Conservation (phyloP, 192 early-diverging fungal genomes). For the Coemansia sp. region DNA sequence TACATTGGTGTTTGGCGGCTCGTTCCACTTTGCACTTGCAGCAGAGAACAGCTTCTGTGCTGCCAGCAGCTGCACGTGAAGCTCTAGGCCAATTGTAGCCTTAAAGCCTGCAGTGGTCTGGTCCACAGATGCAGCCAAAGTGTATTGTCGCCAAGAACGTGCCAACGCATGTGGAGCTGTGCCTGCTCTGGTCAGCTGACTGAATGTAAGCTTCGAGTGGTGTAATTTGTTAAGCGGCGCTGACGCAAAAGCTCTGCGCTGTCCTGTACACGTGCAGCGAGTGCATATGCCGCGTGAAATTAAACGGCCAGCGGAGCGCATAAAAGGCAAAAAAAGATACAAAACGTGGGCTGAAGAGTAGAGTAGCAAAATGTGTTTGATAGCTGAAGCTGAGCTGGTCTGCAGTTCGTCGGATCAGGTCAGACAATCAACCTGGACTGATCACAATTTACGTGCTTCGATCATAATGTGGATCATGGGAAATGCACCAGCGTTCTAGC, state of each 20-base stretch:
- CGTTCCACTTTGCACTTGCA: slow-evolving; percentile 37
- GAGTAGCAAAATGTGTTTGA: too few species aligned
- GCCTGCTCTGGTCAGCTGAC: not conserved
- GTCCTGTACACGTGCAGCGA: not conserved
- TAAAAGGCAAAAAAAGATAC: not conserved
- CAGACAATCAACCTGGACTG: too few species aligned
- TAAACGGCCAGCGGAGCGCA: not conserved
- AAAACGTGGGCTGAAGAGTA: not conserved
- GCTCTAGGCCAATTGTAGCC: slow-evolving; percentile 83
- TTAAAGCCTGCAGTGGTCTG: slow-evolving; percentile 45
- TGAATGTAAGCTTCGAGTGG: not conserved
- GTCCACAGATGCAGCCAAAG: not conserved
- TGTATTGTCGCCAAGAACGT: not conserved
- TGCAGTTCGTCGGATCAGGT: too few species aligned
- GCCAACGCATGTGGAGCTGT: not conserved
- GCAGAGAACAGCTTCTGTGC: slow-evolving; percentile 83
- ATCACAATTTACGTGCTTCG: too few species aligned
- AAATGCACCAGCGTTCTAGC: too few species aligned
- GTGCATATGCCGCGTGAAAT: not conserved
- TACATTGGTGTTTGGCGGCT: slow-evolving; percentile 72
- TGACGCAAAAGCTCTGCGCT: not conserved
- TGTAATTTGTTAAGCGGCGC: not conserved
- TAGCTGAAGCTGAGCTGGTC: too few species aligned
- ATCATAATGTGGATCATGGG: too few species aligned
- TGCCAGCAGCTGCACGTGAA: slow-evolving; percentile 80